Evolutionary conservation across 1,284 basidiomycete species (phyloP).

Genomic region (Pseudozyma hubeiensis): DNA sequence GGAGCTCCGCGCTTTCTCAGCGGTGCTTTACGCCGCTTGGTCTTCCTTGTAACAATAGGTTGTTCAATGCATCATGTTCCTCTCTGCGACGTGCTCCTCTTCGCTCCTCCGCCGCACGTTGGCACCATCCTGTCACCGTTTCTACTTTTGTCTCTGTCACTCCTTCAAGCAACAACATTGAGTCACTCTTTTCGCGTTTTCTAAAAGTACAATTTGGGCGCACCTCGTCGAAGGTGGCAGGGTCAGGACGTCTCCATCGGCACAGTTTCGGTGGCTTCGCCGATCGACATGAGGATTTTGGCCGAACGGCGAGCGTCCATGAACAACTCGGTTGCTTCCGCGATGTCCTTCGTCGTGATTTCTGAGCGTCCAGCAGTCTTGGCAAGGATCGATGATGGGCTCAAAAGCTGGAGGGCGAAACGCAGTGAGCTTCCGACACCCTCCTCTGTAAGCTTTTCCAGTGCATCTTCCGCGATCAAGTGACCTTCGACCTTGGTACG

Average conservation of each 20-base stretch:
- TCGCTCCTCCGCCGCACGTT: too few relatives aligned
- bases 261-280: slow-evolving; percentile 19
- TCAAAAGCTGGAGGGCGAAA: slow-evolving; percentile 90
- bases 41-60: slow-evolving; percentile 32
- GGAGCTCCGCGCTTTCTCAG: slow-evolving; percentile 72
- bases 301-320: slow-evolving; percentile 81
- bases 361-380: slow-evolving; percentile 80
- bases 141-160: neutral
- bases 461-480: slow-evolving; percentile 79
- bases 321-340: slow-evolving; percentile 86
- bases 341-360: slow-evolving; percentile 86
- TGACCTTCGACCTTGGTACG: slow-evolving; percentile 88
- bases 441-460: slow-evolving; percentile 83
- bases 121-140: neutral
- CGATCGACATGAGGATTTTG: slow-evolving; percentile 30
- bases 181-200: slow-evolving; percentile 4
- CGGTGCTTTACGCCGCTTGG: slow-evolving; percentile 72
- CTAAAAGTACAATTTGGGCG: slow-evolving; percentile 29
- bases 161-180: neutral
- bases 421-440: slow-evolving; percentile 86
- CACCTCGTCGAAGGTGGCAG: neutral
- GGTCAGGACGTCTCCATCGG: slow-evolving; percentile 51
- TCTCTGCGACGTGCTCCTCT: neutral
- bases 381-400: slow-evolving; percentile 90
- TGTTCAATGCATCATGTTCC: neutral